These are phyloP conservation scores for Microbotryum silenes-acaulis DNA, from an alignment of 1,284 basidiomycete genomes.

Conservation along the genomic window DNA sequence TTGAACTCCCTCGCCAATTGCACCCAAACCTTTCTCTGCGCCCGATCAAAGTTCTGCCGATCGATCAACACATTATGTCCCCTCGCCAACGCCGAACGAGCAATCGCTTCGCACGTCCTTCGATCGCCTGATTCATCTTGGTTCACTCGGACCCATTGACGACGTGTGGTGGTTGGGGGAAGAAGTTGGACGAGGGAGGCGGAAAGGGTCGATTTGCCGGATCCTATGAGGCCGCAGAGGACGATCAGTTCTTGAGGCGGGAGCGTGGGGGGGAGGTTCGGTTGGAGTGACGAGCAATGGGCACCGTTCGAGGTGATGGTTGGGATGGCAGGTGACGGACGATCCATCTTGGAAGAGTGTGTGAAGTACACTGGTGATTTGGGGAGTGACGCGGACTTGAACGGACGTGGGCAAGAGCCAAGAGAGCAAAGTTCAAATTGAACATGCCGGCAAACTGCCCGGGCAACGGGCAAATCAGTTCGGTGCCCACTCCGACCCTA, in stretches of 20 bases:
- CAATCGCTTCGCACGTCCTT: slow-evolving; percentile 14
- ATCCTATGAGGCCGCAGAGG: slow-evolving; percentile 30
- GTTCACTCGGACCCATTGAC: slow-evolving; percentile 27
- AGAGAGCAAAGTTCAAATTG: too few relatives aligned
- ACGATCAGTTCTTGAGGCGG: slow-evolving; percentile 14
- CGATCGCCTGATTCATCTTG: slow-evolving; percentile 31
- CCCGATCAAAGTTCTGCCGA: slow-evolving; percentile 35
- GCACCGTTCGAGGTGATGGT: too few relatives aligned
- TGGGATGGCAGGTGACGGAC: too few relatives aligned
- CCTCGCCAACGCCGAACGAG: slow-evolving; percentile 2
- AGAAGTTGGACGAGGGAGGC: slow-evolving; percentile 9
- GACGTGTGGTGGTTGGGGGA: not conserved
- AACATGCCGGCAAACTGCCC: too few relatives aligned
- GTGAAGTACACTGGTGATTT: too few relatives aligned
- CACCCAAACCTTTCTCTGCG: slow-evolving; percentile 30
- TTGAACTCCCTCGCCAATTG: slow-evolving; percentile 25
- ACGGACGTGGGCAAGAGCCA: too few relatives aligned
- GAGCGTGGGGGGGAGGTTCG: too few relatives aligned
- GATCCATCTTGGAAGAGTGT: too few relatives aligned
- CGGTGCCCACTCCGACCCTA: too few relatives aligned
- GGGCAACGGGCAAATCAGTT: too few relatives aligned
- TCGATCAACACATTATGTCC: slow-evolving; percentile 31
- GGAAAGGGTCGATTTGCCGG: slow-evolving; percentile 30
- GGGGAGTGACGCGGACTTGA: too few relatives aligned
- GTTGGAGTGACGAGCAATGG: too few relatives aligned